Evolutionary conservation across 495 filamentous ascomycete species (phyloP), one percentile per base, ranked within the genome.

Genomic region (Elaphomyces granulatus): DNA sequence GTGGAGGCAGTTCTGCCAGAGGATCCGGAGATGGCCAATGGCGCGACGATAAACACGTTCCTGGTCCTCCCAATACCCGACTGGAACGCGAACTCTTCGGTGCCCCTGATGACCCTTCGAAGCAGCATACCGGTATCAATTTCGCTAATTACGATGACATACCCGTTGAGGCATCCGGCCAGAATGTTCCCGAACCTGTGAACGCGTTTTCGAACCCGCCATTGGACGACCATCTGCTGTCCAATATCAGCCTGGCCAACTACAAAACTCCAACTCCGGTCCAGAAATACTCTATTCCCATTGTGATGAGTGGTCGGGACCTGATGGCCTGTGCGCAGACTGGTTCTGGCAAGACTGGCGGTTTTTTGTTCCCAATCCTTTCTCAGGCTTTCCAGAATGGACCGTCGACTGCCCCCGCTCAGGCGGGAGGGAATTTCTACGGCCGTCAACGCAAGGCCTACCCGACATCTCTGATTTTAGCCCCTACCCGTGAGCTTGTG

Each of bases 61-160:
- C 87, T 49, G 90, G 92, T 36, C 81, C 85, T 41, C 52, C 81
- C 42, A 95, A 96, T 61, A 71, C 78, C 40, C 86, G 87, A 49
- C 42, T 90, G 17, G 90, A 98, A 68, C 86, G 87, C 55, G 90
- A 98, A 52, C 78, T 98, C 34, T 98, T 95, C 61, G 90, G 90
- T 53, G 77, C 81, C 32, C 74, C 84, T 45, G 90, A 96, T 59
- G 90, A 96, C 53, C 86, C 87, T 41, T 75, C 81, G 46, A 95
- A 94, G 68, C 81, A 94, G 59, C 82, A 85, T 51, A 94, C 83
- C 15, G 90, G 90, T 54, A 96, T 98, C 78, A 98, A 98, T 71
- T 98, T 98, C 55, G 77, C 94, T 66, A 98, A 98, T 68, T 98
- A 98, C 63, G 90, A 98, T 53, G 90, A 98, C 55, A 98, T 98